Base-by-base conservation (phyloP, 345 rosid species). In the Salix viminalis region DNA sequence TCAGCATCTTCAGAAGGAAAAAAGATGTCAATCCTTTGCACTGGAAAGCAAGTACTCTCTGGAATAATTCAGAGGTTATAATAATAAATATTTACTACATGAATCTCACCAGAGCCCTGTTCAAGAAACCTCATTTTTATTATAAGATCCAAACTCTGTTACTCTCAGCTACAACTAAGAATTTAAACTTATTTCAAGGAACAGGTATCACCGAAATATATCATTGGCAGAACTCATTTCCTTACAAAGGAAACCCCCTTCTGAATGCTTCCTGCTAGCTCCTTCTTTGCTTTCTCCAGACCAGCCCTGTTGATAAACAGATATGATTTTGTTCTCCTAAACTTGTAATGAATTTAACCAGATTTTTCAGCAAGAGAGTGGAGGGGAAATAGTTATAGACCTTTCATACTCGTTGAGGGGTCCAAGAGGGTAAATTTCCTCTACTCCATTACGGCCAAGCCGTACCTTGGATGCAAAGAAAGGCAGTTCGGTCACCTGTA, bases 401-500 rank as follows among this genome's bases (percentile, higher is more conserved):
- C 99, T 95, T 83, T 95, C 99, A 4, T 88, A 90, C 66, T 89
- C 97, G 41, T 88, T 95, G 79, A 95, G 77, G 5, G 91, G 96
- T 23, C 97, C 99, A 12, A 96, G 91, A 71, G 97, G 84, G 58
- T 82, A 80, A 60, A 96, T 87, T 85, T 91, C 94, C 58, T 91
- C 97, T 19, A 89, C 79, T 78, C 99, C 99, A 76, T 66, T 74
- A 34, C 96, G 90, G 21, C 99, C 91, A 6, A 96, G 87, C 54
- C 89, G 87, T 68, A 96, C 96, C 80, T 93, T 96, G 56, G 96
- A 84, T 69, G 99, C 96, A 7, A 96, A 96, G 90, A 89, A 96
- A 18, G 99, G 97, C 64, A 93, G 97, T 76, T 96, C 99, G 28
- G 99, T 93, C 72, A 93, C 99, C 99, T 96, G 62, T 65, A 28